Evolutionary conservation across 75 land plant species (phyloP), one percentile per base, ranked within the genome.

Genomic region (Picea sitchensis): DNA sequence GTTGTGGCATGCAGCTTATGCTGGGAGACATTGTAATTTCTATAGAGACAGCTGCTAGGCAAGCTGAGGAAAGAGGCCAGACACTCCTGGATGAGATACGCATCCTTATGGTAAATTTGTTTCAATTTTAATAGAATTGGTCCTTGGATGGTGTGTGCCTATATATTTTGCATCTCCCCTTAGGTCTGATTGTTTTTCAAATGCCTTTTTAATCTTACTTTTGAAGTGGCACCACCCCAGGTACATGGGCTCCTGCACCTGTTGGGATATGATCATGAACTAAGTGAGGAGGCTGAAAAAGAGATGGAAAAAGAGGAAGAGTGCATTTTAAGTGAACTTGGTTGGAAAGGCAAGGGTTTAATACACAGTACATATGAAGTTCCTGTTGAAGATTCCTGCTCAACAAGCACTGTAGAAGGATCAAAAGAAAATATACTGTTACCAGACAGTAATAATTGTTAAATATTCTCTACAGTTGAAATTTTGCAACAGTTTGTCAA

Each of bases 11-110:
- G 79, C 85, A 86, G 87, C 75, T 86, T 36, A 62, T 87, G 62
- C 65, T 87, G 51, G 89, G 89, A 20, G 89, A 87, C 63, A 72
- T 87, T 13, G 88, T 87, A 32, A 87, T 87, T 31, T 87, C 89
- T 59, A 77, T 87, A 36, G 89, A 87, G 65, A 87, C 89, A 38
- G 89, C 89, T 60, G 82, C 76, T 34, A 60, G 81, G 47, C 89
- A 87, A 79, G 89, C 89, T 9, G 59, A 85, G 67, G 89, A 87
- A 64, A 82, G 89, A 72, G 82, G 80, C 4, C 89, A 87, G 71
- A 41, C 78, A 78, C 69, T 87, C 15, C 30, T 87, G 17, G 89
- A 87, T 54, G 89, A 87, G 73, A 38, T 87, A 58, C 80, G 89
- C 21, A 85, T 87, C 54, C 88, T 87, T 23, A 56, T 85, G 81